These are phyloP conservation scores for Orbilia quercus DNA, from an alignment of 2,329 filamentous ascomycete species.

Conservation along the genomic window DNA sequence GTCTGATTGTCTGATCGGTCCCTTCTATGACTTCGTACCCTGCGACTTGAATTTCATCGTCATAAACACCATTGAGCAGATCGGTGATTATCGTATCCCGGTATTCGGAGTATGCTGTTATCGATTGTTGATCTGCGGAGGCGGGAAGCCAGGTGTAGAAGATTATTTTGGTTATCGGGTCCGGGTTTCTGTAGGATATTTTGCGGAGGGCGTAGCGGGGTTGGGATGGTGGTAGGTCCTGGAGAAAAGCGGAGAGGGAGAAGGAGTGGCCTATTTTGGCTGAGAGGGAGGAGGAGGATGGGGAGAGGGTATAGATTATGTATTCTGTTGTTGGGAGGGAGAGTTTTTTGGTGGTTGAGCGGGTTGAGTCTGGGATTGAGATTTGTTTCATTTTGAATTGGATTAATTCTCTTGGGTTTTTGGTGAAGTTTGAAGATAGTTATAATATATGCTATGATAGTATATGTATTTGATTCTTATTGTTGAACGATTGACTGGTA, in stretches of 20 bases:
- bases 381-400: no score
- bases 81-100: not conserved
- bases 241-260: constrained; percentile 4
- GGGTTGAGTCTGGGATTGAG: constrained; percentile 4
- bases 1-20: no score
- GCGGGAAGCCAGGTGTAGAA: constrained; percentile 10
- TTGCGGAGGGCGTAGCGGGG: constrained; percentile 12
- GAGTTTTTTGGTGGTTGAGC: constrained; percentile 3
- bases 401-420: no score
- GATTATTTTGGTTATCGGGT: not conserved
- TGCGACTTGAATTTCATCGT: no score
- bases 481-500: no score
- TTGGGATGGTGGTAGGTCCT: not conserved
- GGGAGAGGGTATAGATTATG: not conserved
- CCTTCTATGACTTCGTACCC: no score
- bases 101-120: not conserved
- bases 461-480: no score
- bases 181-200: not conserved
- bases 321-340: not conserved
- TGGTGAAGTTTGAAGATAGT: no score
- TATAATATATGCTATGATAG: no score
- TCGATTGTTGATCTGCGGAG: not conserved
- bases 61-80: no score
- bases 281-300: not conserved
- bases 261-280: constrained; percentile 14